Percentiles rank a stretch among this genome's conserved stretches.
Evolutionary conservation across 768 basidiomycete genomes (phyloP).

Genomic region (Tulasnella sp.): DNA sequence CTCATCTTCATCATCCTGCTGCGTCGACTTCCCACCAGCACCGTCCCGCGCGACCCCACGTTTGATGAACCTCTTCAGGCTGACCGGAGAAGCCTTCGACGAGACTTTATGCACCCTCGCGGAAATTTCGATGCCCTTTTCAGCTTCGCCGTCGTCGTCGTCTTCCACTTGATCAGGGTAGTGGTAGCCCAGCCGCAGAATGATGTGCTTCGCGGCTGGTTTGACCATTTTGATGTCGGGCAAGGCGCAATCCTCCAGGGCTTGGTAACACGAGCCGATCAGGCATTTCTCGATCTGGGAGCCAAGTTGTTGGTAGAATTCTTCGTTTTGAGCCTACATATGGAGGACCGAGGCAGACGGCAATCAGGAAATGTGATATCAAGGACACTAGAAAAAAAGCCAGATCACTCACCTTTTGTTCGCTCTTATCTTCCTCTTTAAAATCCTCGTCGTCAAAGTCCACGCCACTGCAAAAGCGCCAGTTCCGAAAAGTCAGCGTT

Average conservation of each 20-base stretch:
- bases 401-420: conserved; percentile 57
- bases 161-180: not conserved
- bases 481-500: conserved; percentile 29
- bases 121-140: conserved; percentile 69
- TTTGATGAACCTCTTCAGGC: conserved; percentile 67
- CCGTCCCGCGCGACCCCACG: conserved; percentile 34
- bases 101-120: conserved; percentile 82
- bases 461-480: conserved; percentile 56
- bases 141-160: conserved; percentile 40
- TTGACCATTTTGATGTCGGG: conserved; percentile 68
- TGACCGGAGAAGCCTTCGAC: conserved; percentile 59
- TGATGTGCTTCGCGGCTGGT: conserved; percentile 60
- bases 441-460: conserved; percentile 81
- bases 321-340: conserved; percentile 68
- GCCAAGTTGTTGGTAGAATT: conserved; percentile 55
- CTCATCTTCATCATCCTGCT: conserved; percentile 39
- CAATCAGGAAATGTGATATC: not conserved
- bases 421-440: conserved; percentile 62
- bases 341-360: not conserved
- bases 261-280: conserved; percentile 61
- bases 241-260: conserved; percentile 54
- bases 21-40: conserved; percentile 32
- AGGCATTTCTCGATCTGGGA: conserved; percentile 48
- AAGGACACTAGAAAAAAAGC: not conserved
- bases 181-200: conserved; percentile 74